Percentiles rank a stretch among this genome's conserved stretches.
Conservation (phyloP, 192 early-diverging fungal genomes). For the Borealophlyctis nickersoniae region DNA sequence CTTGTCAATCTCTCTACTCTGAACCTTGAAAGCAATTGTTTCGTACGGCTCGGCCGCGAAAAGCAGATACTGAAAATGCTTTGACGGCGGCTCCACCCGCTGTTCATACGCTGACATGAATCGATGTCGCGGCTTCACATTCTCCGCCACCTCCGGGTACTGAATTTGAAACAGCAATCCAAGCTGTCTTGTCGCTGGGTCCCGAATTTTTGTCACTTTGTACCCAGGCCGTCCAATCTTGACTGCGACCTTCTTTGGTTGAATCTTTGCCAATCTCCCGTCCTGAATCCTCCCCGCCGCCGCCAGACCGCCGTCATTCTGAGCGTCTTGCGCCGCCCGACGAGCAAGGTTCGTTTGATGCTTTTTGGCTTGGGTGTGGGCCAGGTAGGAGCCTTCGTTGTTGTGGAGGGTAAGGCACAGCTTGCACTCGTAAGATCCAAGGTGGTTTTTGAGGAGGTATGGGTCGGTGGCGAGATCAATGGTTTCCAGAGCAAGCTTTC, state of each 20-base stretch:
- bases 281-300: constrained; percentile 37
- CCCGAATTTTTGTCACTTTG: constrained; percentile 85
- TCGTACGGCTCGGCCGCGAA: constrained; percentile 97
- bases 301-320: constrained; percentile 28
- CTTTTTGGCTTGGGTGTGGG: constrained; percentile 98
- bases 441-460: constrained; percentile 87
- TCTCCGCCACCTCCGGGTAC: constrained; percentile 89
- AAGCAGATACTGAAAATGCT: constrained; percentile 87
- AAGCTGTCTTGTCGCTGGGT: constrained; percentile 80
- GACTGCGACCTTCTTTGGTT: constrained; percentile 67
- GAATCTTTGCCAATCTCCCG: constrained; percentile 40
- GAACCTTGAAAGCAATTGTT: constrained; percentile 90
- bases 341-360: constrained; percentile 92
- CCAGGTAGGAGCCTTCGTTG: constrained; percentile 94
- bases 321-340: constrained; percentile 80
- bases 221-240: constrained; percentile 96
- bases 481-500: constrained; percentile 90
- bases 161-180: constrained; percentile 92
- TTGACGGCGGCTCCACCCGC: constrained; percentile 79
- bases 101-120: constrained; percentile 99
- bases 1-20: constrained; percentile 88
- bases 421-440: constrained; percentile 60
- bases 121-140: constrained; percentile 80
- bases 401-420: constrained; percentile 62
- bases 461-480: constrained; percentile 96